Percentiles rank a stretch among this genome's conserved stretches.
These are phyloP conservation scores for Teratosphaeria epicoccoides DNA, from an alignment of 2,329 filamentous ascomycete genomes.

Conservation along the genomic window DNA sequence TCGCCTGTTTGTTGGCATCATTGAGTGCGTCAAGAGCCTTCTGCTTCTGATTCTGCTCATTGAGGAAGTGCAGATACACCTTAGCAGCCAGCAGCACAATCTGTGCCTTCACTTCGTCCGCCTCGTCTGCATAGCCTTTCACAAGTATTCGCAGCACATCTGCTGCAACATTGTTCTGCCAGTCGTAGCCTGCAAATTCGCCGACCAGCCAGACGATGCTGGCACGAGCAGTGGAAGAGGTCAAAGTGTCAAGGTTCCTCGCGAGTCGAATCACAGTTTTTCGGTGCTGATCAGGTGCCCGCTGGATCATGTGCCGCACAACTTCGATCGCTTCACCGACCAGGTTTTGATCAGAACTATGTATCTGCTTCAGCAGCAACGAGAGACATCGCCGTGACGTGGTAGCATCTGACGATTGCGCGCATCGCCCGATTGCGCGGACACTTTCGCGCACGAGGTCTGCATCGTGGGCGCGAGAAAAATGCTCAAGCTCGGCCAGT, in stretches of 20 bases:
- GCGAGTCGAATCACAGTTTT: conserved; percentile 82
- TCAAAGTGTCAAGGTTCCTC: conserved; percentile 80
- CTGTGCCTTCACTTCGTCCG: conserved; percentile 77
- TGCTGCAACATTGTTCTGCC: conserved; percentile 76
- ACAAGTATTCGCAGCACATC: conserved; percentile 83
- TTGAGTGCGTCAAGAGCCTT: conserved; percentile 21
- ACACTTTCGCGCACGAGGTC: conserved; percentile 80
- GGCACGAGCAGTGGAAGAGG: conserved; percentile 76
- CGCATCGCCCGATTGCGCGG: conserved; percentile 84
- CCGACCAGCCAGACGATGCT: conserved; percentile 97
- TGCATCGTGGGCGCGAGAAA: conserved; percentile 64
- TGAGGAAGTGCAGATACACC: conserved; percentile 83
- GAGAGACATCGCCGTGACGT: conserved; percentile 71
- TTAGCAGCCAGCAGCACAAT: conserved; percentile 92
- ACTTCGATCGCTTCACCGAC: conserved; percentile 91
- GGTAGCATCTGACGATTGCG: conserved; percentile 56
- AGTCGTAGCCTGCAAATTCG: conserved; percentile 71
- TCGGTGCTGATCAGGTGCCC: conserved; percentile 68
- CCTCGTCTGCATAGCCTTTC: conserved; percentile 74
- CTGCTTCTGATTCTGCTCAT: conserved; percentile 41
- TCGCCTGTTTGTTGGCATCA: conserved; percentile 10
- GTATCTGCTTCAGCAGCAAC: conserved; percentile 76
- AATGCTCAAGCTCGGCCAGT: conserved; percentile 87
- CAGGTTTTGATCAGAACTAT: conserved; percentile 73
- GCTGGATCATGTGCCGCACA: conserved; percentile 89